Conservation (phyloP, 2,329 filamentous ascomycete species). For the Venturia effusa region DNA sequence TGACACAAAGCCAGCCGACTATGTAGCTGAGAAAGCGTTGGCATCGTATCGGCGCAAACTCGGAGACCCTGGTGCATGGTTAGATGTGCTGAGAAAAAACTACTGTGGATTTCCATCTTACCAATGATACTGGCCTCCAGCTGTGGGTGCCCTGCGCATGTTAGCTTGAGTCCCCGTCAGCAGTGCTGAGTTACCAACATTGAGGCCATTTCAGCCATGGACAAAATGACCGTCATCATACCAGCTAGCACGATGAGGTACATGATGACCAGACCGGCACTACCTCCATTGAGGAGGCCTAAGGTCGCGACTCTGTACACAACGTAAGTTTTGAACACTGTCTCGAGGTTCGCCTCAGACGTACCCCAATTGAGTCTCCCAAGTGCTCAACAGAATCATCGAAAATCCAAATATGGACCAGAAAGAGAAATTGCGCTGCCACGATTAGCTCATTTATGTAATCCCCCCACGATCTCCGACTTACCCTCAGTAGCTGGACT, state of each 20-base stretch:
- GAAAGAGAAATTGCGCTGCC: constrained; percentile 12
- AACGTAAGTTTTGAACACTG: neutral
- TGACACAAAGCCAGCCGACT: constrained; percentile 12
- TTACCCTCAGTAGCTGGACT: constrained; percentile 12
- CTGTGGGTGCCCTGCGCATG: constrained; percentile 11
- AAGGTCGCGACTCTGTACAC: neutral
- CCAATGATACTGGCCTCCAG: constrained; percentile 26
- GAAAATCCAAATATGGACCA: constrained; percentile 13
- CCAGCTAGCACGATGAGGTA: constrained; percentile 8
- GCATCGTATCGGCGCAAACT: constrained; percentile 11
- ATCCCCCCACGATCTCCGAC: neutral
- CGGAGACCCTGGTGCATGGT: constrained; percentile 14
- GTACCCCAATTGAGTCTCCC: constrained; percentile 12
- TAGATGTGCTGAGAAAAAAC: neutral
- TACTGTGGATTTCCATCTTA: neutral
- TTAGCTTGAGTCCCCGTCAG: too few relatives aligned
- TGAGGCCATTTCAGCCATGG: constrained; percentile 14
- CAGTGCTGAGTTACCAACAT: too few relatives aligned
- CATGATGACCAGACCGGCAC: constrained; percentile 10
- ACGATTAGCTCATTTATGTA: neutral
- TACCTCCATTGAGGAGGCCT: constrained; percentile 12
- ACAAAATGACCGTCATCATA: constrained; percentile 5
- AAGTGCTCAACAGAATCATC: constrained; percentile 12
- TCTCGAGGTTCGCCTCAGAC: neutral
- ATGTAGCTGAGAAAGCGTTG: constrained; percentile 13